A percentile compares a stretch with the other conserved stretches of the same genome.
These are phyloP conservation scores for Artemisia argyi DNA, from an alignment of 129 eudicot species.

Conservation along the genomic window DNA sequence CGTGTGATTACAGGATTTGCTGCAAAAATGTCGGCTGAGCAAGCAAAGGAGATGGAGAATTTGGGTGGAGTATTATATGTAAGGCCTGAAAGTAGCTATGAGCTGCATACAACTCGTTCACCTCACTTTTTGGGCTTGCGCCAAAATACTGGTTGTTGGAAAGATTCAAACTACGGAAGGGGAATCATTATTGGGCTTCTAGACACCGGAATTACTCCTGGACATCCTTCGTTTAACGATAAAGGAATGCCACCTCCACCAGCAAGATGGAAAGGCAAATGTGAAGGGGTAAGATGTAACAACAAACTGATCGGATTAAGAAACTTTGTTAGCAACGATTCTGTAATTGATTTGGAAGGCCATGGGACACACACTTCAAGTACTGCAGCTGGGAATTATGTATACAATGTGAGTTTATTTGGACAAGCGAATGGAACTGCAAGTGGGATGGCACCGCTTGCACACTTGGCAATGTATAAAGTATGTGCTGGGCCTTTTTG, in stretches of 20 bases:
- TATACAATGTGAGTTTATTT: not conserved
- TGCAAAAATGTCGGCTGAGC: not conserved
- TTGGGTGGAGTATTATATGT: not conserved
- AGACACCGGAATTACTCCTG: not conserved
- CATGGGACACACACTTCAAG: too few relatives aligned
- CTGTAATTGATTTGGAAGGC: too few relatives aligned
- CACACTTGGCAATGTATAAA: not conserved
- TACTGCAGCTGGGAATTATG: too few relatives aligned
- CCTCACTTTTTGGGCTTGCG: not conserved
- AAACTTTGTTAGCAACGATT: too few relatives aligned
- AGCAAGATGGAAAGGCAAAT: not conserved
- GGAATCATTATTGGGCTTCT: too few relatives aligned
- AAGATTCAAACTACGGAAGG: too few relatives aligned
- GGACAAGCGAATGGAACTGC: not conserved
- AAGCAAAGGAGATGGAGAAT: not conserved
- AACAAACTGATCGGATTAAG: too few relatives aligned
- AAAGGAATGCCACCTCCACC: not conserved
- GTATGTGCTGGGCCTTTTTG: not conserved
- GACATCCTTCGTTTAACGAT: not conserved
- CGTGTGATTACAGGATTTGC: not conserved
- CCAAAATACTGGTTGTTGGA: too few relatives aligned
- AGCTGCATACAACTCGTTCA: not conserved
- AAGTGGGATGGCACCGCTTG: not conserved
- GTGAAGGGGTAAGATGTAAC: not conserved
- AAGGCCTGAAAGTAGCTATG: not conserved